Evolutionary conservation across 148 eudicot genomes (phyloP).

Genomic region (Camellia granthamiana): DNA sequence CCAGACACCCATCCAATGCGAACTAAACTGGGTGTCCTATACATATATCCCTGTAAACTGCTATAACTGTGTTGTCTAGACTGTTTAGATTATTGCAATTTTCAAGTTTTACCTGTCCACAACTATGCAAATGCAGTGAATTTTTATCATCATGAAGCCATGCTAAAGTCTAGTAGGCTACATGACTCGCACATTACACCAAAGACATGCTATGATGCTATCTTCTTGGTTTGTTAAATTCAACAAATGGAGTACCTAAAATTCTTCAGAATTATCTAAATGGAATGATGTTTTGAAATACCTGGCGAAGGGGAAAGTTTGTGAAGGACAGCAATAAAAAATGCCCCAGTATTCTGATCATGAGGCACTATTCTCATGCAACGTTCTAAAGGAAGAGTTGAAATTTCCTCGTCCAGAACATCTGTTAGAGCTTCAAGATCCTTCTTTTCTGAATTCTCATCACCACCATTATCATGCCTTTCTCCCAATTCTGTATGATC

Average conservation of each 20-base stretch:
- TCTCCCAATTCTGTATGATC: constrained; percentile 23
- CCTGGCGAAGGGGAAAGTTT: constrained; percentile 79
- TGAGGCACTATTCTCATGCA: constrained; percentile 99
- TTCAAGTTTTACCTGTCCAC: not conserved
- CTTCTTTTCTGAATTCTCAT: constrained; percentile 25
- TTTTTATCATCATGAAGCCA: not conserved
- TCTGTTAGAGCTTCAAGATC: constrained; percentile 24
- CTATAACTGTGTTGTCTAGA: too few species aligned
- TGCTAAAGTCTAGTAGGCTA: not conserved
- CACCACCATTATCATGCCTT: constrained; percentile 25
- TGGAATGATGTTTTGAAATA: constrained; percentile 24
- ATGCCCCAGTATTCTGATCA: constrained; percentile 96
- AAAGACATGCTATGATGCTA: constrained; percentile 11
- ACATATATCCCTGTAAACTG: too few species aligned
- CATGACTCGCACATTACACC: not conserved
- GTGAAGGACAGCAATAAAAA: constrained; percentile 86
- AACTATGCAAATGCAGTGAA: not conserved
- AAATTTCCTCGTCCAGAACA: constrained; percentile 50
- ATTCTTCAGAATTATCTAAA: not conserved
- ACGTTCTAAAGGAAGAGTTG: constrained; percentile 76
- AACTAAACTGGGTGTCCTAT: too few species aligned
- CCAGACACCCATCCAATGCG: too few species aligned
- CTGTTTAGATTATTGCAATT: not conserved
- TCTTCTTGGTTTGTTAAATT: not conserved
- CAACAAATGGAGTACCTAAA: not conserved